Conservation (phyloP, 164 flowering plant species). For the Berberis thunbergii region DNA sequence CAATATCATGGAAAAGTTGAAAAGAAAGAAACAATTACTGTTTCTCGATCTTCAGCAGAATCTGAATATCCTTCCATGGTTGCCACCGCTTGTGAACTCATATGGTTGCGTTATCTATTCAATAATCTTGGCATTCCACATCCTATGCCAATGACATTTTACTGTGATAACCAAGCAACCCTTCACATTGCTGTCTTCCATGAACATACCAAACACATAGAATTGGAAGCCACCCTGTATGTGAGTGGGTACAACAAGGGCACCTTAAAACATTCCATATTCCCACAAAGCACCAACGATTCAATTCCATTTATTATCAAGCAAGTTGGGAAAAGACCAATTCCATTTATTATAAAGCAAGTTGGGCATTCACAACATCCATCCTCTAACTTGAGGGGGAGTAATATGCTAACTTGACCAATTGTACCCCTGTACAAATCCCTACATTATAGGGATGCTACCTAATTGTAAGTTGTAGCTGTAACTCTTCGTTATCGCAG, state of each 20-base stretch:
- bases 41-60: background rate
- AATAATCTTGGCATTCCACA: too few species aligned
- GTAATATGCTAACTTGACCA: constrained; percentile 5
- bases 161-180: too few species aligned
- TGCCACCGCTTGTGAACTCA: too few species aligned
- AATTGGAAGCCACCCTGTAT: background rate
- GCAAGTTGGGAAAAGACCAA: background rate
- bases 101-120: too few species aligned
- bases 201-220: background rate
- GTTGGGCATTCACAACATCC: constrained; percentile 2
- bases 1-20: background rate
- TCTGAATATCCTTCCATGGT: too few species aligned
- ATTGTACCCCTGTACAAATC: background rate
- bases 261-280: background rate
- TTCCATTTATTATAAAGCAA: background rate
- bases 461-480: too few species aligned
- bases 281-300: constrained; percentile 1
- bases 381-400: constrained; percentile 3
- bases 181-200: background rate
- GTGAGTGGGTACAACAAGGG: background rate
- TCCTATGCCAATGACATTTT: too few species aligned
- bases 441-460: too few species aligned
- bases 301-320: background rate
- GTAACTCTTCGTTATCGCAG: too few species aligned
- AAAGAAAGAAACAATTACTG: background rate